Base-by-base conservation (phyloP, 768 basidiomycete genomes). In the Sporobolomyces pararoseus region DNA sequence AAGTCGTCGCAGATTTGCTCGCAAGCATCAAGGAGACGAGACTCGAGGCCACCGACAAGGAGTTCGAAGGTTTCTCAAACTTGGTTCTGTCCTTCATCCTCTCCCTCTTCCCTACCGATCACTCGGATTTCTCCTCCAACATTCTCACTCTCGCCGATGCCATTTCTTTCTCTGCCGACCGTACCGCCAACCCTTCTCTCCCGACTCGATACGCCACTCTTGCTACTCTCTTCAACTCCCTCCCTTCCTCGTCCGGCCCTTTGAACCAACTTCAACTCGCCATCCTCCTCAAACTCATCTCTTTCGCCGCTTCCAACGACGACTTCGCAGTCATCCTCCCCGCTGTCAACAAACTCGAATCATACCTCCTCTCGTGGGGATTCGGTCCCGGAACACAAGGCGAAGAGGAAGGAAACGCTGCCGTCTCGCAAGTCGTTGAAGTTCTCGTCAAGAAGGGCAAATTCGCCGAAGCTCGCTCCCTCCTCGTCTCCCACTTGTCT, bases 211-310 rank as follows among this genome's bases (percentile, higher is more conserved):
- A 71, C 65, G 27, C 69, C 7, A 44, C 68, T 31, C 63, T 74
- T 66, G 39, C 63, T 16, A 74, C 66, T 65, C 52, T 74, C 54
- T 71, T 74, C 73, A 74, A 74, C 73, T 50, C 73, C 9, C 69
- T 74, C 49, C 69, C 71, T 14, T 23, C 55, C 25, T 13, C 55
- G n/a, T 23, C 54, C 25, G 23, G 44, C 13, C n/a, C 59, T 5
- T 27, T 50, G 44, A 47, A 47, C 52, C 37, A n/a, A 27, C 58
- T 57, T 31, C 68, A 62, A 29, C 64, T 68, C 32, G 21, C 65
- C 32, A 52, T 65, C 42, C 58, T 74, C 47, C 34, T 54, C 62
- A 60, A 57, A 34, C 73, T 74, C 58, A 53, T 74, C 66, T n/a
- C 49, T 19, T 67, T 37, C 31, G 63, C 73, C 52, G 49, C 66